Evolutionary conservation across 345 rosid genomes (phyloP).

Genomic region (Salix arbutifolia): DNA sequence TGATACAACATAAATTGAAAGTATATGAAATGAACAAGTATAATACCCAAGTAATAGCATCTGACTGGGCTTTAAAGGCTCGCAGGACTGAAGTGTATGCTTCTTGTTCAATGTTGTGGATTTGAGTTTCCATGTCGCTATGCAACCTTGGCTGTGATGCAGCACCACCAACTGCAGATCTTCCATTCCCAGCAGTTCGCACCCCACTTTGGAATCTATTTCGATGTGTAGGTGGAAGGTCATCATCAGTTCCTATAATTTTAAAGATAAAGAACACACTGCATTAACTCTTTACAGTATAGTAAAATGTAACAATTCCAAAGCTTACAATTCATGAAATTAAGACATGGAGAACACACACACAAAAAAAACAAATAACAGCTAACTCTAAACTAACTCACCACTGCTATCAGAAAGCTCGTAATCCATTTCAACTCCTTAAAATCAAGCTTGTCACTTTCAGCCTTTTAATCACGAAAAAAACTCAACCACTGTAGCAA

Average conservation of each 20-base stretch:
- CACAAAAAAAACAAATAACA: not conserved
- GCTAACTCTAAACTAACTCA: constrained; percentile 14
- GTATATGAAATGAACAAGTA: not conserved
- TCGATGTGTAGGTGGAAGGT: constrained; percentile 90
- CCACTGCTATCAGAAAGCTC: constrained; percentile 42
- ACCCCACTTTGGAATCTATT: constrained; percentile 79
- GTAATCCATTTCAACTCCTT: constrained; percentile 30
- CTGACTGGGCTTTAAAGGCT: constrained; percentile 97
- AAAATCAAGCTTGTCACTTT: constrained; percentile 4
- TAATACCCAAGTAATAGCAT: constrained; percentile 94
- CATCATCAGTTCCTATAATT: constrained; percentile 92
- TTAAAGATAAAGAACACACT: not conserved
- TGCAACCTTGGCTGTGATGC: constrained; percentile 63
- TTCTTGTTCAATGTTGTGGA: constrained; percentile 88
- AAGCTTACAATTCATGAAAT: not conserved
- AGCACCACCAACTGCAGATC: constrained; percentile 58
- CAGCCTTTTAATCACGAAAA: not conserved
- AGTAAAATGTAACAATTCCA: not conserved
- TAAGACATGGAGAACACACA: not conserved
- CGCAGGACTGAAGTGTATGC: constrained; percentile 83
- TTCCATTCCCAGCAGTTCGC: constrained; percentile 75
- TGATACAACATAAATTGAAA: not conserved
- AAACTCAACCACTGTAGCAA: not conserved
- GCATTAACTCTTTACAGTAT: not conserved
- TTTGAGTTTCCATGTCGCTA: constrained; percentile 84